Percentiles rank a stretch among this genome's conserved stretches.
These are phyloP conservation scores for Avena sativa DNA, from an alignment of 176 grass and related monocot species.

Conservation along the genomic window DNA sequence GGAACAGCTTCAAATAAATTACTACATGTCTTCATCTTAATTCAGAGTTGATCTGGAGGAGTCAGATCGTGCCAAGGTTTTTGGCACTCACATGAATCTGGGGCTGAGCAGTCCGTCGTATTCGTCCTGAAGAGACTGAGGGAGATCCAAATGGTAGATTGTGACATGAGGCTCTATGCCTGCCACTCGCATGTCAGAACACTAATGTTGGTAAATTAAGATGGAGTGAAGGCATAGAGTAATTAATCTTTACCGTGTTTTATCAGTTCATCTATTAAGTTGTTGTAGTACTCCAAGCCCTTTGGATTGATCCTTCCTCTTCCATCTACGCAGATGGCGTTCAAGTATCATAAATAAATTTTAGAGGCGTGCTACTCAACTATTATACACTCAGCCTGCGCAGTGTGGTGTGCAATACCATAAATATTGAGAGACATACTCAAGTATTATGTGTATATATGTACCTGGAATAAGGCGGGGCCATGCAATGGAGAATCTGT, in stretches of 20 bases:
- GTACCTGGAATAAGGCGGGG: slow-evolving; percentile 66
- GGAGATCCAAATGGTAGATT: slow-evolving; percentile 76
- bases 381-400: too few relatives aligned
- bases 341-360: too few relatives aligned
- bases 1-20: too few relatives aligned
- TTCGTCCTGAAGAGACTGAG: slow-evolving; percentile 22
- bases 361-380: too few relatives aligned
- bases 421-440: too few relatives aligned
- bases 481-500: slow-evolving; percentile 83
- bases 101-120: background rate
- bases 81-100: slow-evolving; percentile 56
- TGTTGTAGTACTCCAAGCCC: background rate
- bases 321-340: background rate
- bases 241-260: slow-evolving; percentile 46
- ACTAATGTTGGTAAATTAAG: slow-evolving; percentile 13
- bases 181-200: slow-evolving; percentile 11
- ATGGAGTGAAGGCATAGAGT: background rate
- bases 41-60: too few relatives aligned
- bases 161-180: slow-evolving; percentile 76
- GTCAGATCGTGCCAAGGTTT: too few relatives aligned
- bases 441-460: too few relatives aligned
- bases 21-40: too few relatives aligned
- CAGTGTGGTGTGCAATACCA: background rate
- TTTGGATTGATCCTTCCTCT: slow-evolving; percentile 64
- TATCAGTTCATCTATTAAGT: slow-evolving; percentile 33